Evolutionary conservation across 2,329 filamentous ascomycete species (phyloP), one percentile per base, ranked within the genome.

Genomic region (Stagonosporopsis rhizophila): DNA sequence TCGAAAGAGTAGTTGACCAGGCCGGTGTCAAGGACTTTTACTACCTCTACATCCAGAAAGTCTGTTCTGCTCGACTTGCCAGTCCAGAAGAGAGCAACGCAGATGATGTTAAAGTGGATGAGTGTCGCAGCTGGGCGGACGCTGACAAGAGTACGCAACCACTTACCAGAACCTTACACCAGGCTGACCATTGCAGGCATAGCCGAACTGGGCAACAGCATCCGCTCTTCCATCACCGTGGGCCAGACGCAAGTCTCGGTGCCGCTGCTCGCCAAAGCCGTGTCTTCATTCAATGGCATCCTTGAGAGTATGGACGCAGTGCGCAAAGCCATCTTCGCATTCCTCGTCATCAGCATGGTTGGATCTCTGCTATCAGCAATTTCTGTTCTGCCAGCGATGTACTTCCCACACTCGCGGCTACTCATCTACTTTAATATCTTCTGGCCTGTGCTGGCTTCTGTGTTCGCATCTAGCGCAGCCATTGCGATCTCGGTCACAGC

Each of bases 341-440:
- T 62, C 20, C 51, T 70, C 22, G 45, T 68, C 32, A 52, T 66
- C 41, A 58, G 58, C 11, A 44, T 69, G 8, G 40, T 64, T 8
- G 58, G 55, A 3, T 56, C 58, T 20, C 53, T 52, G 2, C 17
- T 69, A 0, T 58, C 62, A 2, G 28, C 46, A 1, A 20, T 71
- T 0, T 53, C 58, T 6, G 35, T 59, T 0, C 11, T 68, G 11
- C 62, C 60, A 2, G 65, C 64, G 2, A 57, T 67, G n/a, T 55
- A 65, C 34, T 68, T 68, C 17, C 58, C 66, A 3, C 44, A 56
- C 3, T 67, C 68, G 6, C 59, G 57, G 6, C 46, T 71, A 9
- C 61, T 71, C 7, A 38, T 70, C 25, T 66, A 68, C 50, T 37
- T 54, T 39, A 65, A 62, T 28, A 42, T 69, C 2, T 48, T 60